Base-by-base conservation (phyloP, 345 rosid species). In the Melastoma malabathricum region DNA sequence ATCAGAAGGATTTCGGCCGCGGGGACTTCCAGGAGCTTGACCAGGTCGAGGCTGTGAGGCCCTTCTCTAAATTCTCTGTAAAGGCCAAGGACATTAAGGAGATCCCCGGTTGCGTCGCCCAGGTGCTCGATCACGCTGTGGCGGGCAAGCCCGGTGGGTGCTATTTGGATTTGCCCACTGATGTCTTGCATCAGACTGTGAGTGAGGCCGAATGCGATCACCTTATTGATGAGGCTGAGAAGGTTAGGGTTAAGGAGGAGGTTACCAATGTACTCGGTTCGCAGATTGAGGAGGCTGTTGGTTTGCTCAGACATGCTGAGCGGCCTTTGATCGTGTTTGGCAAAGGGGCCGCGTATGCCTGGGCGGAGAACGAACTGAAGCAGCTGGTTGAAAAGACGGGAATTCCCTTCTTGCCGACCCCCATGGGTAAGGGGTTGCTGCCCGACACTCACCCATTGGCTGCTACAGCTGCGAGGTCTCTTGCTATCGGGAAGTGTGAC, bases 401-500 rank as follows among this genome's bases (percentile, higher is more conserved):
- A 43, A 80, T 87, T 43, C 98, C 98, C 0, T 92, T 92, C 64
- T 63, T 87, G 64, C 97, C 98, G 0, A 87, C 98, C 18, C 97
- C 98, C 1, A 87, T 87, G 98, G 98, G 98, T 23, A 92, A 92
- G 73, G 98, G 98, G n/a, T 56, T 92, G 73, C 64, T 92, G 68
- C 80, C 92, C 9, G 98, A 92, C 64, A 68, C 83, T 2, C 98
- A 92, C 62, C 82, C 77, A 55, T 76, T 92, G 15, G 92, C 94
- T 0, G 94, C 96, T 3, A 80, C 75, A 18, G 98, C 97, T 4
- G 96, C 98, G 13, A 83, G 96, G 77, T 92, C 98, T 3, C 83
- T 92, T 4, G 96, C 93, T 3, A 84, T 92, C 29, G 97, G 98
- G 34, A 78, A 87, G 66, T 92, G 96, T 56, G 98, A 92, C 57